Percentiles rank a stretch among this genome's conserved stretches.
Conservation (phyloP, 352 stramenopile genomes). For the Phytophthora cryptogea region DNA sequence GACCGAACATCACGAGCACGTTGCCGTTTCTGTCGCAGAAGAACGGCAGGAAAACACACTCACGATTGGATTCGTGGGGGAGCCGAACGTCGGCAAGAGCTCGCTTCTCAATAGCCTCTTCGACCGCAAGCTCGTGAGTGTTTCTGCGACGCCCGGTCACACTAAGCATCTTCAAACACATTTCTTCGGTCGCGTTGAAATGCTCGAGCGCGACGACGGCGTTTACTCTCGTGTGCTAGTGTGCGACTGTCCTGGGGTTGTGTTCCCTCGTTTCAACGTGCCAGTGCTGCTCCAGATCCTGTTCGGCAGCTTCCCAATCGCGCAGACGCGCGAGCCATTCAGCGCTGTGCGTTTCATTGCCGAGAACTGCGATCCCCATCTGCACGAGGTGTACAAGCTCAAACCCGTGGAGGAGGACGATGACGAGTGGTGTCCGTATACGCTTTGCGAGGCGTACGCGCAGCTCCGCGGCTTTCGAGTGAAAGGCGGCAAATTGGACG, state of each 20-base stretch:
- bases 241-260: slow-evolving; percentile 81
- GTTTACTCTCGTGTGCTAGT: slow-evolving; percentile 53
- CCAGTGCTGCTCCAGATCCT: slow-evolving; percentile 76
- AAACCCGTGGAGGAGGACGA: slow-evolving; percentile 73
- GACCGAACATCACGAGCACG: slow-evolving; percentile 26
- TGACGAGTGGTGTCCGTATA: slow-evolving; percentile 76
- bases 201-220: slow-evolving; percentile 41
- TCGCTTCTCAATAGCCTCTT: slow-evolving; percentile 93
- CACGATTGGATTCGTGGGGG: slow-evolving; percentile 96
- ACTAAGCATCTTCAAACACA: slow-evolving; percentile 88
- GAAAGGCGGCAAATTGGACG: slow-evolving; percentile 76
- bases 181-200: slow-evolving; percentile 65
- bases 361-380: slow-evolving; percentile 74
- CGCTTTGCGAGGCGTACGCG: slow-evolving; percentile 76
- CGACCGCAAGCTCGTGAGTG: slow-evolving; percentile 76
- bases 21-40: slow-evolving; percentile 42
- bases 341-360: slow-evolving; percentile 85
- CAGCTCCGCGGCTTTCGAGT: slow-evolving; percentile 73
- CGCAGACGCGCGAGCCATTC: slow-evolving; percentile 86
- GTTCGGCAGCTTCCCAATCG: slow-evolving; percentile 84
- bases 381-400: slow-evolving; percentile 85
- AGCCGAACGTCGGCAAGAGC: slow-evolving; percentile 96
- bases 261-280: slow-evolving; percentile 78
- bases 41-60: slow-evolving; percentile 93
- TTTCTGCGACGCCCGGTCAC: slow-evolving; percentile 76